Percentiles rank a stretch among this genome's conserved stretches.
Conservation (phyloP, 2,329 filamentous ascomycete species). For the Teratosphaeria gauchensis region DNA sequence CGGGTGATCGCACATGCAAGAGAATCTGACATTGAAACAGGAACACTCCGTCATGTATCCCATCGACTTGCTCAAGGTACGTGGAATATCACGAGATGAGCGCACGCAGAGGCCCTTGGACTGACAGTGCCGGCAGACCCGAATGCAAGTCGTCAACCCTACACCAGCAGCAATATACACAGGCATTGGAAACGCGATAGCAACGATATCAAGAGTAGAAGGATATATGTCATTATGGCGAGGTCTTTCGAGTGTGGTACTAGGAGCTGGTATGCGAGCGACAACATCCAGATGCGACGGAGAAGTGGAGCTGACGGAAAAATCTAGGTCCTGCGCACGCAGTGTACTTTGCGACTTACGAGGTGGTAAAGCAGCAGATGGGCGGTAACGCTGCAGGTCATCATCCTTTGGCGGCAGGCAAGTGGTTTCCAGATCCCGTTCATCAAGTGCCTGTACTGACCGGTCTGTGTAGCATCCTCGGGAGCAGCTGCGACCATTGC, state of each 20-base stretch:
- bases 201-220: conserved; percentile 83
- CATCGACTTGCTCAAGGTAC: conserved; percentile 92
- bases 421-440: conserved; percentile 11
- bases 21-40: conserved; percentile 38
- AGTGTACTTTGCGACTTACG: conserved; percentile 92
- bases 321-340: conserved; percentile 80
- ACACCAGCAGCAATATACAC: conserved; percentile 72
- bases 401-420: conserved; percentile 87
- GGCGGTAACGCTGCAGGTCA: conserved; percentile 86
- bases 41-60: conserved; percentile 99
- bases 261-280: conserved; percentile 65
- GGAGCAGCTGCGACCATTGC: conserved; percentile 93
- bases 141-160: conserved; percentile 93
- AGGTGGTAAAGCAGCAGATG: conserved; percentile 91
- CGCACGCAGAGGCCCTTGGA: background rate
- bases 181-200: conserved; percentile 83
- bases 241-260: conserved; percentile 89
- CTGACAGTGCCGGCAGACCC: conserved; percentile 53
- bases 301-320: conserved; percentile 15
- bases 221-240: conserved; percentile 89
- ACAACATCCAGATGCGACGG: background rate
- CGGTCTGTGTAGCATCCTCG: conserved; percentile 58
- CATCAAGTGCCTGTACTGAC: conserved; percentile 21
- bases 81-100: conserved; percentile 13
- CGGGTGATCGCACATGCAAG: background rate